Percentiles rank a stretch among this genome's conserved stretches.
Evolutionary conservation across 352 stramenopile species (phyloP).

Genomic region (Phytophthora chlamydospora): DNA sequence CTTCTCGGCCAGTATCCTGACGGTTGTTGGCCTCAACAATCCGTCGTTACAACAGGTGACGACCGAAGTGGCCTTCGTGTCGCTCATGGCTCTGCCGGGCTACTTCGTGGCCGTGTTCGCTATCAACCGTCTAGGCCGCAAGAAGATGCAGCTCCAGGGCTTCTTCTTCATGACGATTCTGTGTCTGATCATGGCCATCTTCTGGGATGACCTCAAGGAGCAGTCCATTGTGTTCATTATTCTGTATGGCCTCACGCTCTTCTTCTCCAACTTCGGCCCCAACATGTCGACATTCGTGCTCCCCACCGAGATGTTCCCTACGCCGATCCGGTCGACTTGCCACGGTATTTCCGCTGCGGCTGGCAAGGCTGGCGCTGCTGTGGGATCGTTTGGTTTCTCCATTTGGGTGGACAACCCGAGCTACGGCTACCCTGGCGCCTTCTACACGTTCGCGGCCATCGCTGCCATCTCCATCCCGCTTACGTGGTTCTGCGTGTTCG

Average conservation of each 20-base stretch:
- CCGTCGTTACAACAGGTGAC: conserved; percentile 50
- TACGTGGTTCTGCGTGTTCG: conserved; percentile 58
- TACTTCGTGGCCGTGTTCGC: conserved; percentile 73
- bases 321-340: conserved; percentile 78
- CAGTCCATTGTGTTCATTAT: conserved; percentile 59
- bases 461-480: conserved; percentile 47
- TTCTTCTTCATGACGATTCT: conserved; percentile 64
- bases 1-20: conserved; percentile 65
- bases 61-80: conserved; percentile 57
- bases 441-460: conserved; percentile 54
- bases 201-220: conserved; percentile 55
- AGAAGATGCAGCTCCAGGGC: conserved; percentile 65
- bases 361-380: conserved; percentile 81
- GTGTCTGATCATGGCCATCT: conserved; percentile 53
- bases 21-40: conserved; percentile 49
- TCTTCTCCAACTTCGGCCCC: conserved; percentile 82
- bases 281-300: conserved; percentile 88
- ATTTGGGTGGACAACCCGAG: conserved; percentile 52
- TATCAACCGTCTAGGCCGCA: conserved; percentile 62
- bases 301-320: conserved; percentile 82
- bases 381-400: conserved; percentile 59
- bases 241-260: conserved; percentile 74
- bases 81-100: conserved; percentile 64
- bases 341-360: conserved; percentile 85
- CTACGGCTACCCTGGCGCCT: conserved; percentile 52